phyloP scores from a whole-genome alignment of 2,329 filamentous ascomycete genomes.

The Penicillium sp. region DNA sequence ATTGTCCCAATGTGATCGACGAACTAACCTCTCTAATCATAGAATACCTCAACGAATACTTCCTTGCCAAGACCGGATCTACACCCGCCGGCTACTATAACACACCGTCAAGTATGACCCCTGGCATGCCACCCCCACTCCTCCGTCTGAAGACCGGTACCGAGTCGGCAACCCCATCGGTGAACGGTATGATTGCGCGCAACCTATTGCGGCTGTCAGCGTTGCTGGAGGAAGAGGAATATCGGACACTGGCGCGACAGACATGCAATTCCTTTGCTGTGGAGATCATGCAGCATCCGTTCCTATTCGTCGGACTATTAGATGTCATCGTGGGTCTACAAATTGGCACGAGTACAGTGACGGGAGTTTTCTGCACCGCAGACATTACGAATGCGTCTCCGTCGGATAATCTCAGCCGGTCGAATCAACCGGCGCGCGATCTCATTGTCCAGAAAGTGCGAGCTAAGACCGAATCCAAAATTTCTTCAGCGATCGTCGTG shows the following conservation, averaged over 20 bases:
- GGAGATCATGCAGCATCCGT: slow-evolving; percentile 88
- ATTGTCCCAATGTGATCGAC: background rate
- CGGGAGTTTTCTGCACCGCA: slow-evolving; percentile 49
- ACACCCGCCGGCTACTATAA: slow-evolving; percentile 41
- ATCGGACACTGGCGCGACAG: slow-evolving; percentile 61
- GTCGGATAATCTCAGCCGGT: slow-evolving; percentile 15
- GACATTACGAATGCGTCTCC: slow-evolving; percentile 14
- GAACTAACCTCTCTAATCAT: slow-evolving; percentile 4
- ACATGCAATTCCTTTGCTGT: slow-evolving; percentile 83
- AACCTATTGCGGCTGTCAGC: slow-evolving; percentile 79
- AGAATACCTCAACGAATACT: slow-evolving; percentile 69
- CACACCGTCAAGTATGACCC: slow-evolving; percentile 46
- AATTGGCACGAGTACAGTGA: slow-evolving; percentile 60
- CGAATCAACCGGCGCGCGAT: slow-evolving; percentile 25
- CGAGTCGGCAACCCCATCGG: slow-evolving; percentile 83
- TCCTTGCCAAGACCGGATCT: slow-evolving; percentile 60
- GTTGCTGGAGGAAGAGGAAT: slow-evolving; percentile 61
- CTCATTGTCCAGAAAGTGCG: slow-evolving; percentile 31
- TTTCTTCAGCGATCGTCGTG: slow-evolving; percentile 31
- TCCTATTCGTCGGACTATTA: slow-evolving; percentile 79
- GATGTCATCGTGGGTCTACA: slow-evolving; percentile 68
- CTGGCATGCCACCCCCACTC: slow-evolving; percentile 58
- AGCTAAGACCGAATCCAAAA: slow-evolving; percentile 29
- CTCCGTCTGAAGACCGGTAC: slow-evolving; percentile 92
- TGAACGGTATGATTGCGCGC: slow-evolving; percentile 77